These are phyloP conservation scores for Lantana camara DNA, from an alignment of 257 asterid species.

Conservation along the genomic window DNA sequence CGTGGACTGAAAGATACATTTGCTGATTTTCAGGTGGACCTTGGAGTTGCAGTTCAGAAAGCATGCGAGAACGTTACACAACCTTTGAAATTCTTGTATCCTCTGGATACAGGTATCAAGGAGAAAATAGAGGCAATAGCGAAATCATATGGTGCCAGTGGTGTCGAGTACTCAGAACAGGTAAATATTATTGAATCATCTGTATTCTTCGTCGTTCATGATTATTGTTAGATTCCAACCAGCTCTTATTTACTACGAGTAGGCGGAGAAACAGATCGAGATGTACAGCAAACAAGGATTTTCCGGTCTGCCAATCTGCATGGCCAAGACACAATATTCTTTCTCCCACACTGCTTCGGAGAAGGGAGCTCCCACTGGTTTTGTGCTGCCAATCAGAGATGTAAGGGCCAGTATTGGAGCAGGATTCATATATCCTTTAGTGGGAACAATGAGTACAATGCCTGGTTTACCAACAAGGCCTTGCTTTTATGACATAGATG, in stretches of 20 bases:
- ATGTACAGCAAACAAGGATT: slow-evolving; percentile 91
- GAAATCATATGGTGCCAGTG: slow-evolving; percentile 92
- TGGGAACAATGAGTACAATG: slow-evolving; percentile 99
- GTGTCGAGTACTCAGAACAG: slow-evolving; percentile 94
- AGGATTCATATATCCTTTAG: slow-evolving; percentile 90
- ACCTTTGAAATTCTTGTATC: slow-evolving; percentile 82
- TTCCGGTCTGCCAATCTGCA: slow-evolving; percentile 86
- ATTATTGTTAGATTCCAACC: background rate
- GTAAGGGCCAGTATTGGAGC: slow-evolving; percentile 95
- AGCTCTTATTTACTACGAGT: background rate
- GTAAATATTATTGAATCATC: slow-evolving; percentile 34
- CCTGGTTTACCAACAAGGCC: slow-evolving; percentile 98
- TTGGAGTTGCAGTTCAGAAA: slow-evolving; percentile 84
- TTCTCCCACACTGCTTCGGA: slow-evolving; percentile 77
- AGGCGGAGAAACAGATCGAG: slow-evolving; percentile 97
- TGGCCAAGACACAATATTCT: slow-evolving; percentile 98
- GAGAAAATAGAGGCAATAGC: slow-evolving; percentile 95
- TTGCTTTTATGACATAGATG: slow-evolving; percentile 91
- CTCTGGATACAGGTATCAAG: slow-evolving; percentile 78
- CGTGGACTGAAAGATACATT: slow-evolving; percentile 10
- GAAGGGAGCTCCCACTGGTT: slow-evolving; percentile 95
- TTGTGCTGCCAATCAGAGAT: slow-evolving; percentile 85
- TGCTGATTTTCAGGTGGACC: slow-evolving; percentile 70
- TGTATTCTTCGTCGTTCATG: background rate
- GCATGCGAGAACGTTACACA: slow-evolving; percentile 83